These are phyloP conservation scores for Lichtheimia ornata DNA, from an alignment of 371 early-diverging fungal genomes.

Conservation along the genomic window DNA sequence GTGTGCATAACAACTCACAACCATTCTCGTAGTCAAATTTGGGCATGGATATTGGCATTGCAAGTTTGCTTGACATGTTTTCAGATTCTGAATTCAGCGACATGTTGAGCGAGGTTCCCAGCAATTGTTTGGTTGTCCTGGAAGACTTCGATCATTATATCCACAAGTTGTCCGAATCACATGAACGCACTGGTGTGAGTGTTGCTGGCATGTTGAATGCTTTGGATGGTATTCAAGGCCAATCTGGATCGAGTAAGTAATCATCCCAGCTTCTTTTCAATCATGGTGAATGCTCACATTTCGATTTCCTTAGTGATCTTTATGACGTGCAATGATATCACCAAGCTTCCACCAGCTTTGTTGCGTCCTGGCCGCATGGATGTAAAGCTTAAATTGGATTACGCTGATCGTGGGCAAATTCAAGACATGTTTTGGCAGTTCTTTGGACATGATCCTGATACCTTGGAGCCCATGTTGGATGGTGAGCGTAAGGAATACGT, in stretches of 20 bases:
- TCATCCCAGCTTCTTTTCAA: background rate
- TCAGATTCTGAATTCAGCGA: constrained; percentile 85
- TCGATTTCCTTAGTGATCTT: constrained; percentile 57
- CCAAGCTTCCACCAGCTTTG: constrained; percentile 91
- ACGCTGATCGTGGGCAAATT: constrained; percentile 73
- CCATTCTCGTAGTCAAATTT: constrained; percentile 52
- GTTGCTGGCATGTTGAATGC: constrained; percentile 68
- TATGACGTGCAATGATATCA: constrained; percentile 96
- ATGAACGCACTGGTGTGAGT: constrained; percentile 16
- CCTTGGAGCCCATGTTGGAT: constrained; percentile 15
- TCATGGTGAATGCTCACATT: no score
- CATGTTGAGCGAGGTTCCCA: constrained; percentile 83
- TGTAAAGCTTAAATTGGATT: constrained; percentile 80
- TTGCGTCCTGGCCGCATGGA: constrained; percentile 97
- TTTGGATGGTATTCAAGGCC: constrained; percentile 80
- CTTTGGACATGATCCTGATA: constrained; percentile 31
- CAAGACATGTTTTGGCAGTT: constrained; percentile 54
- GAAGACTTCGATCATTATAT: constrained; percentile 91
- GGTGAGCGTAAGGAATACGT: constrained; percentile 10
- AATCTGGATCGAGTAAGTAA: constrained; percentile 44
- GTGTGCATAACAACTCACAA: background rate
- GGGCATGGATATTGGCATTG: constrained; percentile 88
- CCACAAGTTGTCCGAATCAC: constrained; percentile 43
- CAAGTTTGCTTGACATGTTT: constrained; percentile 79
- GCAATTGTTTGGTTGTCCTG: constrained; percentile 86